Evolutionary conservation across 2,329 filamentous ascomycete species (phyloP).

Genomic region (Aspergillus costaricaensis): DNA sequence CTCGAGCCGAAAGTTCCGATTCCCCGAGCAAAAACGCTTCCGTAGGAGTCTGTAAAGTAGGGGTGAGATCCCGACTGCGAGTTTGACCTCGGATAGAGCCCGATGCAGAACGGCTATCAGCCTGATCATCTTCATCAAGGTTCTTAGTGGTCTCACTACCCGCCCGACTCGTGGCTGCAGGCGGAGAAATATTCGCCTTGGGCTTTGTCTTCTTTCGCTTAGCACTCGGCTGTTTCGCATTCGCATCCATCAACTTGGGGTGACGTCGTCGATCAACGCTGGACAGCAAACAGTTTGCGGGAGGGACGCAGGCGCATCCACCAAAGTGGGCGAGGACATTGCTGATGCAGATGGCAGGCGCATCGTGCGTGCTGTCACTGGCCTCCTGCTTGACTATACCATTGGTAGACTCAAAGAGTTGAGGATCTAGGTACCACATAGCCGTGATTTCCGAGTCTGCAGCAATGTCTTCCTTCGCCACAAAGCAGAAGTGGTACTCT

Average conservation of each 20-base stretch:
- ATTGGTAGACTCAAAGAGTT: constrained; percentile 41
- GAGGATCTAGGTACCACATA: constrained; percentile 51
- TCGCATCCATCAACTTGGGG: constrained; percentile 34
- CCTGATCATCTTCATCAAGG: constrained; percentile 57
- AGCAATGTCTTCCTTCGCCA: constrained; percentile 75
- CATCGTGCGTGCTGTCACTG: constrained; percentile 43
- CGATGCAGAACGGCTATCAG: constrained; percentile 59
- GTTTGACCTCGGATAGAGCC: constrained; percentile 59
- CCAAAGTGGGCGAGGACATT: constrained; percentile 53
- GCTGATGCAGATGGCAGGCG: constrained; percentile 48
- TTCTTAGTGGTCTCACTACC: constrained; percentile 59
- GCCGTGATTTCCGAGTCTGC: constrained; percentile 54
- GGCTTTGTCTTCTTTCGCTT: constrained; percentile 52
- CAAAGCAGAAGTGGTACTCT: constrained; percentile 90
- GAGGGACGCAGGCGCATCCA: constrained; percentile 49
- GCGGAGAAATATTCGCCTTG: constrained; percentile 54
- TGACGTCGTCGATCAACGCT: constrained; percentile 47
- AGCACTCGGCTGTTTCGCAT: constrained; percentile 45
- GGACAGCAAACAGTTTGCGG: constrained; percentile 43
- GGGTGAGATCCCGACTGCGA: constrained; percentile 63
- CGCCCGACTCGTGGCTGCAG: constrained; percentile 60
- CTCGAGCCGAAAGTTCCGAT: constrained; percentile 61
- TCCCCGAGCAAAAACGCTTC: constrained; percentile 41
- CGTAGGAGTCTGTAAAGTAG: constrained; percentile 52
- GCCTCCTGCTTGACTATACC: constrained; percentile 45